Conservation (phyloP, 441 rosid genomes). For the Pelargonium cotyledonis region DNA sequence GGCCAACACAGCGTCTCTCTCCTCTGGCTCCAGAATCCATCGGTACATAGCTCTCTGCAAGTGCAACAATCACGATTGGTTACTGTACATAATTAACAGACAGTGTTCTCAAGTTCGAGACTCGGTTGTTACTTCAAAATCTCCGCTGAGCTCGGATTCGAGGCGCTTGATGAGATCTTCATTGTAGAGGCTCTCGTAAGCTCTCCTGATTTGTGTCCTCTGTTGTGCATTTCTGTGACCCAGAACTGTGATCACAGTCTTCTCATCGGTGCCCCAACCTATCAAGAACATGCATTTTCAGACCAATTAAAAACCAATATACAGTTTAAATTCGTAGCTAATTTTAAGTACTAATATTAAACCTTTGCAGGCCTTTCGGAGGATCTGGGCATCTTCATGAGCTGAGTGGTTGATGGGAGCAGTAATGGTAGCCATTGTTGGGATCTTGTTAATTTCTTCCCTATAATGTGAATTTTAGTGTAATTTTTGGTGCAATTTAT, state of each 20-base stretch:
- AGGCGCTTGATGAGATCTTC: constrained; percentile 61
- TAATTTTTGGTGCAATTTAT: background rate
- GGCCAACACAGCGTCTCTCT: constrained; percentile 19
- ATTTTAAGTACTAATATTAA: background rate
- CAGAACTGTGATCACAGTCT: constrained; percentile 36
- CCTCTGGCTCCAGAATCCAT: constrained; percentile 14
- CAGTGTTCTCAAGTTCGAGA: no score
- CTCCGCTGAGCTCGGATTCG: constrained; percentile 60
- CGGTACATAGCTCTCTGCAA: constrained; percentile 25
- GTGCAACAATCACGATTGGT: background rate
- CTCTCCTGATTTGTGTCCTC: constrained; percentile 47
- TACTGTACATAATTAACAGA: background rate
- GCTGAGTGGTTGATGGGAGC: background rate
- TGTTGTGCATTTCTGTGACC: constrained; percentile 57
- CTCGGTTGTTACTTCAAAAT: constrained; percentile 76
- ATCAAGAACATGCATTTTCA: no score
- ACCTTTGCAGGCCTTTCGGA: constrained; percentile 2
- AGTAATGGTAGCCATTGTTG: background rate
- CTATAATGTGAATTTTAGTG: background rate
- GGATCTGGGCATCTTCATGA: background rate
- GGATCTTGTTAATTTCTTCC: background rate
- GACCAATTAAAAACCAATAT: background rate
- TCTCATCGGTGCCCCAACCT: constrained; percentile 75
- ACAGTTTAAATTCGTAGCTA: background rate
- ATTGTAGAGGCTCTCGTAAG: constrained; percentile 40